Conservation (phyloP, 495 filamentous ascomycete species). For the Xylaria venustula region DNA sequence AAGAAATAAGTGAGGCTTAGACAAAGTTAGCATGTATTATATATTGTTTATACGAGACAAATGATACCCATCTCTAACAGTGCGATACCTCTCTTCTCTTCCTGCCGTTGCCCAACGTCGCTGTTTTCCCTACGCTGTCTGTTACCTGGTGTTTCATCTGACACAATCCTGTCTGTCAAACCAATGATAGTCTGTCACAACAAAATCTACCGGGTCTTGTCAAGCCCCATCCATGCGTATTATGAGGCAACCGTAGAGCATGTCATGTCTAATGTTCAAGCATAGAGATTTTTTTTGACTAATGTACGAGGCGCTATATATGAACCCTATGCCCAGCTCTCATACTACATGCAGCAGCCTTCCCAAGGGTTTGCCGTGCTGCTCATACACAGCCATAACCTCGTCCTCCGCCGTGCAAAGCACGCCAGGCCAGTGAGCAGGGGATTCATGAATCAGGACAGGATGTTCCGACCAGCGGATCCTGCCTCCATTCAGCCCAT, state of each 20-base stretch:
- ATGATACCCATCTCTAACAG: conserved; percentile 11
- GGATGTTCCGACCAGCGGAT: conserved; percentile 21
- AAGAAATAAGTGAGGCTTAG: conserved; percentile 10
- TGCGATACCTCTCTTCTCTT: neutral
- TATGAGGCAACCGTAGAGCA: too few species aligned
- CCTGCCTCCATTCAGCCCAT: conserved; percentile 13
- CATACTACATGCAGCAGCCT: conserved; percentile 9
- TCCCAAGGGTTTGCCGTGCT: conserved; percentile 22
- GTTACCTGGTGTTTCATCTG: too few species aligned
- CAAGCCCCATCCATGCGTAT: too few species aligned
- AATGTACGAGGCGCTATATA: too few species aligned
- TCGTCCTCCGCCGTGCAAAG: conserved; percentile 19
- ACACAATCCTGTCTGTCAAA: too few species aligned
- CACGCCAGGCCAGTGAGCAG: conserved; percentile 26
- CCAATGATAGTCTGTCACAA: too few species aligned
- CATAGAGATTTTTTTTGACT: too few species aligned
- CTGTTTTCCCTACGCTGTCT: too few species aligned
- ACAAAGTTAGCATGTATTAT: neutral
- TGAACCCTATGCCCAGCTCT: too few species aligned
- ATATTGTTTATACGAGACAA: neutral
- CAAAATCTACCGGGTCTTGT: too few species aligned
- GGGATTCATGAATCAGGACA: conserved; percentile 18
- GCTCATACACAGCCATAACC: conserved; percentile 28
- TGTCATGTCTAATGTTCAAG: too few species aligned
- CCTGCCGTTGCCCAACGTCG: too few species aligned